These are phyloP conservation scores for Lyophyllum shimeji DNA, from an alignment of 768 basidiomycete species.

Conservation along the genomic window DNA sequence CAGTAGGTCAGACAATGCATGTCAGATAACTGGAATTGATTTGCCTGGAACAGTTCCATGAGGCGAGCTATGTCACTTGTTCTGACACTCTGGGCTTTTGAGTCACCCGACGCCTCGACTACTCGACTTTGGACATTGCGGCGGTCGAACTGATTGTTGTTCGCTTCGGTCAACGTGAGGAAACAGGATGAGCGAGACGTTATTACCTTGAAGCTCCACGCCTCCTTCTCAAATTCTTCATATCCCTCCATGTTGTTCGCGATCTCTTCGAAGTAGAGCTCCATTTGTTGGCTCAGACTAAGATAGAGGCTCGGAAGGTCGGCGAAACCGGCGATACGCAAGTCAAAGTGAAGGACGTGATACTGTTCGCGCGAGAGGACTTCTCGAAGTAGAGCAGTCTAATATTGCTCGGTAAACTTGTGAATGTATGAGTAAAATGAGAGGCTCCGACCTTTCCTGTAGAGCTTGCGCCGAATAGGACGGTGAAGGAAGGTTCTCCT, in stretches of 20 bases:
- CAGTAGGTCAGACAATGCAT: not conserved
- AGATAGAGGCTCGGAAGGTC: conserved; percentile 76
- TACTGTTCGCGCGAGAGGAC: conserved; percentile 67
- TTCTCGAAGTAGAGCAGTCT: conserved; percentile 81
- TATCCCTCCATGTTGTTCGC: conserved; percentile 59
- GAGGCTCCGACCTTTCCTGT: conserved; percentile 65
- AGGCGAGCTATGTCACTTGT: conserved; percentile 80
- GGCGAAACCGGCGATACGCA: conserved; percentile 82
- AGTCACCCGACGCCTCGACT: conserved; percentile 41
- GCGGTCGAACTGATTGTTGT: conserved; percentile 62
- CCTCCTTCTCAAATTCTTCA: conserved; percentile 71
- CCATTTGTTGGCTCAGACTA: conserved; percentile 79
- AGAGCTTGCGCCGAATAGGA: conserved; percentile 78
- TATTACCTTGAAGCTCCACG: conserved; percentile 77
- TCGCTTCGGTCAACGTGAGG: not conserved
- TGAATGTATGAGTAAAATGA: not conserved
- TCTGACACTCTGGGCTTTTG: conserved; percentile 50
- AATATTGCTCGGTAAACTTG: conserved; percentile 1
- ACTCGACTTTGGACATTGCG: conserved; percentile 66
- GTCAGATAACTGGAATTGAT: conserved; percentile 1
- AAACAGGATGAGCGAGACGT: not conserved
- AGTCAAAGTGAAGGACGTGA: conserved; percentile 82
- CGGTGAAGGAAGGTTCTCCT: conserved; percentile 75
- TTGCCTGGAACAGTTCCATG: conserved; percentile 82
- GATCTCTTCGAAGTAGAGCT: conserved; percentile 73